These are phyloP conservation scores for Hydnum rufescens DNA, from an alignment of 768 basidiomycete species.

Conservation along the genomic window DNA sequence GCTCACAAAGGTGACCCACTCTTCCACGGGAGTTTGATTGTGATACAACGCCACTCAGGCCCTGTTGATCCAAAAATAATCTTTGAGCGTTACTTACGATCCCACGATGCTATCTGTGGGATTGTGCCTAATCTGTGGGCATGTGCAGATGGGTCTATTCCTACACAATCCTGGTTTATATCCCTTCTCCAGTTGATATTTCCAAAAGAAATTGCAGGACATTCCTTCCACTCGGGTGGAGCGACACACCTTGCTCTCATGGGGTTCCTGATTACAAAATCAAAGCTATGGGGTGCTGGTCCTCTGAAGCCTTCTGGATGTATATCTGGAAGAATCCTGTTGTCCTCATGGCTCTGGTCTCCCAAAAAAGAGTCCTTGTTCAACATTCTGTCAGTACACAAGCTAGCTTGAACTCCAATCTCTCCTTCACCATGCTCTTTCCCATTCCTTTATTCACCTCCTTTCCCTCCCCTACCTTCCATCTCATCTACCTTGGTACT, in stretches of 20 bases:
- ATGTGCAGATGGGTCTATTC: background rate
- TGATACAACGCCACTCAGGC: background rate
- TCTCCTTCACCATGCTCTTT: no score
- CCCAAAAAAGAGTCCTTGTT: no score
- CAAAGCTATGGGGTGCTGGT: no score
- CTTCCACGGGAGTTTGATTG: background rate
- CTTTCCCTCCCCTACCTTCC: no score
- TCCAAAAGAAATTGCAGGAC: background rate
- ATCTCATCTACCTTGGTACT: no score
- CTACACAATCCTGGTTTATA: background rate
- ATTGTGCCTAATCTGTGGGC: background rate
- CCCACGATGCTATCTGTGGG: background rate
- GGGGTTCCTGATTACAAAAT: no score
- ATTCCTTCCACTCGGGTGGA: background rate
- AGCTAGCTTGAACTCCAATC: no score
- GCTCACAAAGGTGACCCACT: background rate
- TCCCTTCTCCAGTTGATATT: background rate
- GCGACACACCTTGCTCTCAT: slow-evolving; percentile 3
- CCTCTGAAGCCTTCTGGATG: no score
- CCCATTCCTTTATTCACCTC: no score
- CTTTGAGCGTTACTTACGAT: background rate
- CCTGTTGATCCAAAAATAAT: background rate
- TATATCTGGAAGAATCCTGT: no score
- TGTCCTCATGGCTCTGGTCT: no score
- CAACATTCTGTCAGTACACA: no score